These are phyloP conservation scores for Rugonectria rugulosa DNA, from an alignment of 2,329 filamentous ascomycete genomes.

Conservation along the genomic window DNA sequence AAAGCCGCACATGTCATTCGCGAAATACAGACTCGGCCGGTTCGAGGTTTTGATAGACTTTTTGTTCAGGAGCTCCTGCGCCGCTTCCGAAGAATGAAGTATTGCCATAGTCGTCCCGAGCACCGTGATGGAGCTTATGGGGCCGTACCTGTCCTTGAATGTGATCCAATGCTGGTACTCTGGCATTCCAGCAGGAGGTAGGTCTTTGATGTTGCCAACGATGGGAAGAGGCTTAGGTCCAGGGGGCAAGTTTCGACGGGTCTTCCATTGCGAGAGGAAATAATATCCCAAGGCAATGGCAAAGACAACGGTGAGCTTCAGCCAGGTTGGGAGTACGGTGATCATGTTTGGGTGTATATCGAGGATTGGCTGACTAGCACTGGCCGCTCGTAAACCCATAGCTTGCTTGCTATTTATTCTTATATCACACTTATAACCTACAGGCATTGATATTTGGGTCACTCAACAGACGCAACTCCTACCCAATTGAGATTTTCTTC, in stretches of 20 bases:
- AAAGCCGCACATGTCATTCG: slow-evolving; percentile 36
- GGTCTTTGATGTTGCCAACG: slow-evolving; percentile 58
- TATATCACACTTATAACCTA: too few species aligned
- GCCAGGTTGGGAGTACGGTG: too few species aligned
- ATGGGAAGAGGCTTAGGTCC: slow-evolving; percentile 57
- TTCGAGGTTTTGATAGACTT: slow-evolving; percentile 43
- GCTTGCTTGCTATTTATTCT: too few species aligned
- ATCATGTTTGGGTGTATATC: too few species aligned
- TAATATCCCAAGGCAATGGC: too few species aligned
- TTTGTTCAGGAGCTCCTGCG: slow-evolving; percentile 48
- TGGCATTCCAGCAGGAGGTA: slow-evolving; percentile 48
- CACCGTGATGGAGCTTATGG: slow-evolving; percentile 49
- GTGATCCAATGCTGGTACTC: slow-evolving; percentile 52
- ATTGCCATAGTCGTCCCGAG: slow-evolving; percentile 51
- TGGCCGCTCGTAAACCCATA: too few species aligned
- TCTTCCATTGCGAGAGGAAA: too few species aligned
- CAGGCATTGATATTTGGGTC: too few species aligned
- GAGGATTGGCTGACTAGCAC: too few species aligned
- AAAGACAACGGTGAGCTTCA: too few species aligned
- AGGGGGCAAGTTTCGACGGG: slow-evolving; percentile 46
- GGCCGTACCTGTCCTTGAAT: slow-evolving; percentile 48
- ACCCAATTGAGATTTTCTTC: too few species aligned
- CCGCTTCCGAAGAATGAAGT: slow-evolving; percentile 46
- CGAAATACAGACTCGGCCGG: slow-evolving; percentile 37
- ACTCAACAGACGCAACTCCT: too few species aligned